These are phyloP conservation scores for Quercus aquifolioides DNA, from an alignment of 306 rosid species.

Conservation along the genomic window DNA sequence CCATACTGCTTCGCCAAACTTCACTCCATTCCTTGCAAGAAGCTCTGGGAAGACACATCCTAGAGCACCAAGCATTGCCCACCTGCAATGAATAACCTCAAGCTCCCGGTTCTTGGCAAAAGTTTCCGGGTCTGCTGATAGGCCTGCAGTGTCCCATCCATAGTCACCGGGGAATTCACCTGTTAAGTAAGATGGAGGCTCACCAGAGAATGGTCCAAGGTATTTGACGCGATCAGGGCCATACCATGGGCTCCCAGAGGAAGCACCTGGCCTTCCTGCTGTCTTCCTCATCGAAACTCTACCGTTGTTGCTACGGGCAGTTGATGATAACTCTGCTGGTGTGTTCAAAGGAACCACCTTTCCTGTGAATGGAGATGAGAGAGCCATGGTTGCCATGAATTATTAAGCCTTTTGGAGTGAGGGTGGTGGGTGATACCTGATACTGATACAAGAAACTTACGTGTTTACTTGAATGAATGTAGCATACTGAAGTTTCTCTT, in stretches of 20 bases:
- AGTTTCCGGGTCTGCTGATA: conserved; percentile 40
- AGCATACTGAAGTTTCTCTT: background rate
- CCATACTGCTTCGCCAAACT: conserved; percentile 42
- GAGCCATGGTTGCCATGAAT: conserved; percentile 35
- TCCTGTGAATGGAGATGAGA: conserved; percentile 35
- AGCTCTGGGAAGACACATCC: conserved; percentile 49
- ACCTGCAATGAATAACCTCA: conserved; percentile 32
- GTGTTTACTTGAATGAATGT: background rate
- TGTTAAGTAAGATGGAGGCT: conserved; percentile 35
- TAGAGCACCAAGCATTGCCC: conserved; percentile 43
- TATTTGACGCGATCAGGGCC: conserved; percentile 40
- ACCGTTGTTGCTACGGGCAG: conserved; percentile 9
- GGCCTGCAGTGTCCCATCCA: conserved; percentile 37
- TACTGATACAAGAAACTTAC: background rate
- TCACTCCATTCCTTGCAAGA: conserved; percentile 37
- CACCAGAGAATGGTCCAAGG: conserved; percentile 40
- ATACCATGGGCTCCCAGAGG: conserved; percentile 34
- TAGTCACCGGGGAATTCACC: conserved; percentile 39
- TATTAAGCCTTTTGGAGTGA: background rate
- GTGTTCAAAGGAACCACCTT: conserved; percentile 19
- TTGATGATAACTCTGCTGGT: conserved; percentile 12
- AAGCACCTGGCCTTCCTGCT: conserved; percentile 21
- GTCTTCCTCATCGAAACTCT: conserved; percentile 35
- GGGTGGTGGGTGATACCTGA: background rate
- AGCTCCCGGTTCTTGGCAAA: conserved; percentile 38